A percentile compares a stretch with the other conserved stretches of the same genome.
These are phyloP conservation scores for Solanum lignicaule DNA, from an alignment of 257 asterid species.

Conservation along the genomic window DNA sequence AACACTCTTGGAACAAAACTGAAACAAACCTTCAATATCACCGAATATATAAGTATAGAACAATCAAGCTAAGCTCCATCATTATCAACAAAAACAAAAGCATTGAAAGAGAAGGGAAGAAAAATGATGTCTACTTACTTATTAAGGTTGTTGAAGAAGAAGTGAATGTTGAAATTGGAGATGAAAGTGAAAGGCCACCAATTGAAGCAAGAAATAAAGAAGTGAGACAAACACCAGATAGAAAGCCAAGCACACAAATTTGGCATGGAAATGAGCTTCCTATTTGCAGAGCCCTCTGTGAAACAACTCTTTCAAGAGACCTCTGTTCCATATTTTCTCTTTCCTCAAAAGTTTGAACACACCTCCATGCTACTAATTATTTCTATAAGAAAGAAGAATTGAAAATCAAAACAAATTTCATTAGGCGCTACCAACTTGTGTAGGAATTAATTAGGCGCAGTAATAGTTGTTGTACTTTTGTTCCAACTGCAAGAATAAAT, in stretches of 20 bases:
- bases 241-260: constrained; percentile 72
- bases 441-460: neutral
- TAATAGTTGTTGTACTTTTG: neutral
- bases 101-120: neutral
- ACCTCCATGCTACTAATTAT: too few species aligned
- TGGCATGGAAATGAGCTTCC: constrained; percentile 74
- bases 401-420: too few species aligned
- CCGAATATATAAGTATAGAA: too few species aligned
- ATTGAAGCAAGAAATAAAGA: constrained; percentile 66
- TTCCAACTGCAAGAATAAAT: constrained; percentile 1
- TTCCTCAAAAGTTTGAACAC: too few species aligned
- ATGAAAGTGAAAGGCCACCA: constrained; percentile 24
- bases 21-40: too few species aligned
- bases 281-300: constrained; percentile 67
- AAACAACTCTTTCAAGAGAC: constrained; percentile 68
- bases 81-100: too few species aligned
- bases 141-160: constrained; percentile 14
- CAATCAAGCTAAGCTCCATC: too few species aligned
- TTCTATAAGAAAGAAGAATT: too few species aligned
- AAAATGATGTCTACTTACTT: constrained; percentile 1
- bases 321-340: constrained; percentile 43
- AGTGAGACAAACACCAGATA: constrained; percentile 75
- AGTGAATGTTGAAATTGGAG: constrained; percentile 9
- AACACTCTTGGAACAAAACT: constrained; percentile 7
- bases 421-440: neutral